Percentiles rank a stretch among this genome's conserved stretches.
These are phyloP conservation scores for Colletotrichum camelliae DNA, from an alignment of 2,329 filamentous ascomycete genomes.

Conservation along the genomic window DNA sequence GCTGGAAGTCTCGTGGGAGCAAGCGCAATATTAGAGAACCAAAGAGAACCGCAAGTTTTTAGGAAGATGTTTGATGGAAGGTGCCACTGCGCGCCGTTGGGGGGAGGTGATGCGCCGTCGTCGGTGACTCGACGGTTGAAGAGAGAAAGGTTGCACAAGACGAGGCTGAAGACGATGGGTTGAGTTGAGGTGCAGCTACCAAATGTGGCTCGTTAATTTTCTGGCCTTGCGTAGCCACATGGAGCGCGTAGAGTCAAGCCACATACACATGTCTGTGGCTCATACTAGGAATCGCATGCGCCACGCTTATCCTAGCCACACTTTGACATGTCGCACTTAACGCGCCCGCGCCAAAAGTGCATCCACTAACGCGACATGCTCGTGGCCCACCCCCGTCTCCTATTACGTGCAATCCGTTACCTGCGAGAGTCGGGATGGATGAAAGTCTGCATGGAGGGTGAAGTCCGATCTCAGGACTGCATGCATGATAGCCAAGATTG, in stretches of 20 bases:
- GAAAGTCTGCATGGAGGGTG: not conserved
- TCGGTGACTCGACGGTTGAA: constrained; percentile 15
- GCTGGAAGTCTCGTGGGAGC: not conserved
- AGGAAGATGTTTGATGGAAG: not conserved
- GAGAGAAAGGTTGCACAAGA: constrained; percentile 16
- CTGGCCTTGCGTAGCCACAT: constrained; percentile 8
- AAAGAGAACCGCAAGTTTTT: not conserved
- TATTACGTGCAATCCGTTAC: not conserved
- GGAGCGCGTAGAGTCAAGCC: not conserved
- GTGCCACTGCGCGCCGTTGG: constrained; percentile 11
- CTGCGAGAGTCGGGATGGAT: not conserved
- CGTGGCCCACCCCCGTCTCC: not conserved
- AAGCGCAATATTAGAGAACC: not conserved
- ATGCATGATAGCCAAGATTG: not conserved
- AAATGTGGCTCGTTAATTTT: constrained; percentile 14
- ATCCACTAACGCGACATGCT: not conserved
- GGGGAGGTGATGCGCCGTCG: constrained; percentile 10
- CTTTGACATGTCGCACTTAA: not conserved
- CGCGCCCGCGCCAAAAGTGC: not conserved
- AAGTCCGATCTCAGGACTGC: not conserved
- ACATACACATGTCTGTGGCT: not conserved
- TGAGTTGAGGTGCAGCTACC: constrained; percentile 1
- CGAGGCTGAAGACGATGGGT: constrained; percentile 21
- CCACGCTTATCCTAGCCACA: not conserved
- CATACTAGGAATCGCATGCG: not conserved